A percentile compares a stretch with the other conserved stretches of the same genome.
phyloP scores from a whole-genome alignment of 345 rosid genomes.

The Gossypium longicalyx region DNA sequence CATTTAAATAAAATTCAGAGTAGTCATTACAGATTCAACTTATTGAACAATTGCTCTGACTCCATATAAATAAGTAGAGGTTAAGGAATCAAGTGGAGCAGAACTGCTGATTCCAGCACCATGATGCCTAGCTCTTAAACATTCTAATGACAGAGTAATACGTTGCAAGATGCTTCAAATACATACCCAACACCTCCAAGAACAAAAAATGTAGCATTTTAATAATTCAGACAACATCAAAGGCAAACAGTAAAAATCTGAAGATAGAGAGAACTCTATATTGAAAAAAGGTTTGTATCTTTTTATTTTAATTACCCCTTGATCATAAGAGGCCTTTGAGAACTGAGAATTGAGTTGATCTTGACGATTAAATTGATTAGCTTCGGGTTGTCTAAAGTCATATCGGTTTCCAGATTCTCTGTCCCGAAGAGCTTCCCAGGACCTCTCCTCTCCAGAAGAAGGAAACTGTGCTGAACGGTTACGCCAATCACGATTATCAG shows the following conservation, averaged over 20 bases:
- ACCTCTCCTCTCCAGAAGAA: slow-evolving; percentile 62
- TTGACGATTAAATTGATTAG: slow-evolving; percentile 42
- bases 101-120: neutral
- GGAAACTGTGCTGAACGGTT: slow-evolving; percentile 55
- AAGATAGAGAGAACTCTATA: neutral
- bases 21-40: neutral
- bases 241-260: neutral
- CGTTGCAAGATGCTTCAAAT: neutral
- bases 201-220: neutral
- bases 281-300: neutral
- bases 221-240: neutral
- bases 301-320: slow-evolving; percentile 34
- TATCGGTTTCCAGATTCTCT: slow-evolving; percentile 39
- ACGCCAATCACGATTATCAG: slow-evolving; percentile 94
- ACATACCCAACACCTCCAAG: neutral
- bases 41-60: neutral
- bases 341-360: slow-evolving; percentile 49
- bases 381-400: slow-evolving; percentile 45
- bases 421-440: slow-evolving; percentile 52
- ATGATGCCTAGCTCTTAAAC: neutral
- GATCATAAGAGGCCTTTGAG: slow-evolving; percentile 41
- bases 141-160: neutral
- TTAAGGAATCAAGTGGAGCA: neutral
- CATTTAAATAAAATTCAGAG: neutral
- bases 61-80: neutral